Evolutionary conservation across 2,329 filamentous ascomycete species (phyloP).

Genomic region (Ustulina deusta): DNA sequence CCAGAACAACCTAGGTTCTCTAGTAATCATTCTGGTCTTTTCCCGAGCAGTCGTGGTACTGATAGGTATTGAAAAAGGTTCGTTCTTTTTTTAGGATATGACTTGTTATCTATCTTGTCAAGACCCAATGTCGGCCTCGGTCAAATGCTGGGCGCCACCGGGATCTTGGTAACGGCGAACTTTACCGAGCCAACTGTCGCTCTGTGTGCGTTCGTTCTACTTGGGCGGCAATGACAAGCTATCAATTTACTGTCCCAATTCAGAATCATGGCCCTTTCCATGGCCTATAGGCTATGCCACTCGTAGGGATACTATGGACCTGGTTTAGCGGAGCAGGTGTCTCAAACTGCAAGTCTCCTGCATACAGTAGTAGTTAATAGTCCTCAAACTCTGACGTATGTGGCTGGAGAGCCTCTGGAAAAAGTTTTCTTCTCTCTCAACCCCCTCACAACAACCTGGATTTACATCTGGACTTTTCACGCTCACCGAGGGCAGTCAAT

Average conservation of each 20-base stretch:
- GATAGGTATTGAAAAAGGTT: not conserved
- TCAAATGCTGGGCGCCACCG: conserved; percentile 21
- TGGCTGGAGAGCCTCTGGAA: conserved; percentile 6
- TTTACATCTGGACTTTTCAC: not conserved
- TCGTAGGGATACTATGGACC: not conserved
- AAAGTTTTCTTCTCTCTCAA: conserved; percentile 22
- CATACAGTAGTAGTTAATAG: conserved; percentile 10
- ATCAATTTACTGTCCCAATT: conserved; percentile 1
- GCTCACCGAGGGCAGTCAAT: not conserved
- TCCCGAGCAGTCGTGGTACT: not conserved
- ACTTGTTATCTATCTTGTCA: conserved; percentile 1
- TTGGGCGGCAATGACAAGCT: not conserved
- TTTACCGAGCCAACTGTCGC: not conserved
- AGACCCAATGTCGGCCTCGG: conserved; percentile 20
- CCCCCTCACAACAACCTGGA: conserved; percentile 16
- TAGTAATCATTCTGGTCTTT: not conserved
- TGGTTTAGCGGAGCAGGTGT: not conserved
- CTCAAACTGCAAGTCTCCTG: conserved; percentile 1
- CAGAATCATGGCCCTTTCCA: too few species aligned
- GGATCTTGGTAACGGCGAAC: conserved; percentile 16
- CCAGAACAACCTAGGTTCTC: not conserved
- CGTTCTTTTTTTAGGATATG: not conserved
- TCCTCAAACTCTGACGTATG: conserved; percentile 22
- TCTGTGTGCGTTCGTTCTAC: not conserved
- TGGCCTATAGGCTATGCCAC: too few species aligned